Evolutionary conservation across 2,329 filamentous ascomycete genomes (phyloP).

Genomic region (Zymoseptoria brevis): DNA sequence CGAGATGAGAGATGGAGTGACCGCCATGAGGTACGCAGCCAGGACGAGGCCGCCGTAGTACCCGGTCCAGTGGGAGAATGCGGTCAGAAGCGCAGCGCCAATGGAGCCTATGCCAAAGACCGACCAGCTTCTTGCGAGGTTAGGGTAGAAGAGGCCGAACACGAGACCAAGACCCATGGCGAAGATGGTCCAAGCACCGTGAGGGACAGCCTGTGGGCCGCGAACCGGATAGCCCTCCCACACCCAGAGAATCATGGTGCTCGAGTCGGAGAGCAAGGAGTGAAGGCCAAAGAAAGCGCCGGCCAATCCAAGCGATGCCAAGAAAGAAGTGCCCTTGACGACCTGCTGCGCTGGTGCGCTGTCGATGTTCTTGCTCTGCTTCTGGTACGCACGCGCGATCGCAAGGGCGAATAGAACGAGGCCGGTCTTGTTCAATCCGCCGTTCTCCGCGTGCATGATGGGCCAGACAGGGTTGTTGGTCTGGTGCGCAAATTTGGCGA

Average conservation of each 20-base stretch:
- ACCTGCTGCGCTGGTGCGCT: conserved; percentile 42
- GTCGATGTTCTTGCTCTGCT: conserved; percentile 44
- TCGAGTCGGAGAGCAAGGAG: conserved; percentile 88
- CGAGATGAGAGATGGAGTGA: conserved; percentile 65
- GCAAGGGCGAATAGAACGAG: conserved; percentile 68
- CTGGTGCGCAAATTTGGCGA: conserved; percentile 85
- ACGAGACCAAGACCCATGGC: conserved; percentile 79
- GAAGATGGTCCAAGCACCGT: conserved; percentile 77
- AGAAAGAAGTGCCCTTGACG: conserved; percentile 58
- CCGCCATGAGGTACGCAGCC: conserved; percentile 73
- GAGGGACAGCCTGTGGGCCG: conserved; percentile 80
- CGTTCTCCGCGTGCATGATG: conserved; percentile 80
- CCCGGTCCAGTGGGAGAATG: conserved; percentile 74
- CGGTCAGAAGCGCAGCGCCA: conserved; percentile 71
- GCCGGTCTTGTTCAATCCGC: conserved; percentile 84
- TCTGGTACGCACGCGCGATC: conserved; percentile 65
- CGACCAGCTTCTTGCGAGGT: conserved; percentile 67
- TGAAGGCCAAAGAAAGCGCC: conserved; percentile 85
- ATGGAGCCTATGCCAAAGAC: conserved; percentile 69
- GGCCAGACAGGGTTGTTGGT: conserved; percentile 98
- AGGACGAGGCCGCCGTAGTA: conserved; percentile 75
- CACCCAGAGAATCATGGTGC: conserved; percentile 97
- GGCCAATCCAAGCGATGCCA: conserved; percentile 70
- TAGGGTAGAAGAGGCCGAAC: conserved; percentile 65
- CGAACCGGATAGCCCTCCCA: conserved; percentile 94